These are phyloP conservation scores for Adansonia gregorii DNA, from an alignment of 441 rosid genomes.

Conservation along the genomic window DNA sequence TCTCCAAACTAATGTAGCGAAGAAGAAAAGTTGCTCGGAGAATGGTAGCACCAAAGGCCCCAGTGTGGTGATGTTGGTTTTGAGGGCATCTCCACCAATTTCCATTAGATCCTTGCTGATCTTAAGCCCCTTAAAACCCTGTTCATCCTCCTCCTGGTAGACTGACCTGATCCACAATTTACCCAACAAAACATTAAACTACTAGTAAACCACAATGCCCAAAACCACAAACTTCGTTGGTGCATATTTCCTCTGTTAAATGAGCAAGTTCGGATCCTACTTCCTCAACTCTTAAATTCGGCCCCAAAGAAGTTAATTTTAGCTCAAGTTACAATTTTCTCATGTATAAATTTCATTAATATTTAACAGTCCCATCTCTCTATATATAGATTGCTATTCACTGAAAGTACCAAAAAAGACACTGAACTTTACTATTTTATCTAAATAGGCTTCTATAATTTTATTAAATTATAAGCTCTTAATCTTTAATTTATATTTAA, in stretches of 20 bases:
- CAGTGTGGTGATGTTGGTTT: conserved; percentile 91
- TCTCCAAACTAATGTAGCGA: conserved; percentile 56
- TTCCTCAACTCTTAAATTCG: too few relatives aligned
- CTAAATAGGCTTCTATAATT: too few relatives aligned
- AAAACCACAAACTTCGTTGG: not conserved
- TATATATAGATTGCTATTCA: not conserved
- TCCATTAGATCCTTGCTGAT: conserved; percentile 79
- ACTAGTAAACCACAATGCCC: not conserved
- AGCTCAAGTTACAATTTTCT: too few relatives aligned
- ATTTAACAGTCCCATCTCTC: not conserved
- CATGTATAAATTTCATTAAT: not conserved
- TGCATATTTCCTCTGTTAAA: too few relatives aligned
- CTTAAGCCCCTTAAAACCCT: conserved; percentile 70
- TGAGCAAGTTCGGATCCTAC: too few relatives aligned
- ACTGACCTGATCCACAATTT: conserved; percentile 51
- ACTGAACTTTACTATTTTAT: too few relatives aligned
- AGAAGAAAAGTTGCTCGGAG: conserved; percentile 92
- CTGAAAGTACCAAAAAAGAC: too few relatives aligned
- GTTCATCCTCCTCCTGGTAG: conserved; percentile 86
- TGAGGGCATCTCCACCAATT: conserved; percentile 90
- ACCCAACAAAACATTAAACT: not conserved
- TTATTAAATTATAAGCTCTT: too few relatives aligned
- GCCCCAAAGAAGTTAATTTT: too few relatives aligned
- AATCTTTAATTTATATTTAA: too few relatives aligned
- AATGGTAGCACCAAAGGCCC: conserved; percentile 90